These are phyloP conservation scores for Primulina tabacum DNA, from an alignment of 257 asterid species.

Conservation along the genomic window DNA sequence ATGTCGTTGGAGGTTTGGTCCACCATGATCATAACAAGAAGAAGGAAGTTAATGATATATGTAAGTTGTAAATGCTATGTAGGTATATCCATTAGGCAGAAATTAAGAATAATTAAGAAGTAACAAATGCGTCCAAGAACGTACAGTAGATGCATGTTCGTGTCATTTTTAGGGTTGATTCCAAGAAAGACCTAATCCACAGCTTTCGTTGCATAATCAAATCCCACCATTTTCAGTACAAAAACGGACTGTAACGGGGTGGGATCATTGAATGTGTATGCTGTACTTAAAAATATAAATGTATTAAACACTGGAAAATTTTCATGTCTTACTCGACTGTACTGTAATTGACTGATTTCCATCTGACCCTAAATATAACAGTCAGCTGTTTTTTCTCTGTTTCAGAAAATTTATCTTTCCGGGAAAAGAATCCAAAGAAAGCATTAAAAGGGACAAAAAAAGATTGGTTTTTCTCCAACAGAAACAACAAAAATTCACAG, in stretches of 20 bases:
- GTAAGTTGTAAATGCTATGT: background rate
- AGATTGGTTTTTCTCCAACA: constrained; percentile 12
- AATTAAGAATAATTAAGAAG: too few relatives aligned
- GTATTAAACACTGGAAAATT: constrained; percentile 30
- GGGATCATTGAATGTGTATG: constrained; percentile 1
- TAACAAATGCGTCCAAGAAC: background rate
- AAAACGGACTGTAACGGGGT: background rate
- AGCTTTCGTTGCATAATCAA: background rate
- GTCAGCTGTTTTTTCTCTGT: constrained; percentile 22
- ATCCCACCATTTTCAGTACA: background rate
- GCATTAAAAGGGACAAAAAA: constrained; percentile 6
- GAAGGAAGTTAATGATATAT: background rate
- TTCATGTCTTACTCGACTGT: constrained; percentile 25
- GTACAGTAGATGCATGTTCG: background rate
- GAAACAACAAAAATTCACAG: constrained; percentile 15
- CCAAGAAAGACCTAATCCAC: background rate
- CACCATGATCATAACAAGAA: constrained; percentile 2
- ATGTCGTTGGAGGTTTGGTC: constrained; percentile 9
- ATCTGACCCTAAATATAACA: constrained; percentile 5
- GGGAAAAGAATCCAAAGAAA: constrained; percentile 9
- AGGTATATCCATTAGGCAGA: background rate
- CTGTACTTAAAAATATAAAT: background rate
- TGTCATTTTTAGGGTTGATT: background rate
- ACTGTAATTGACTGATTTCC: constrained; percentile 10
- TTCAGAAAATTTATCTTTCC: constrained; percentile 16